A percentile compares a stretch with the other conserved stretches of the same genome.
These are phyloP conservation scores for Nakaseomyces nivariensis DNA, from an alignment of 1,139 yeast species.

Conservation along the genomic window DNA sequence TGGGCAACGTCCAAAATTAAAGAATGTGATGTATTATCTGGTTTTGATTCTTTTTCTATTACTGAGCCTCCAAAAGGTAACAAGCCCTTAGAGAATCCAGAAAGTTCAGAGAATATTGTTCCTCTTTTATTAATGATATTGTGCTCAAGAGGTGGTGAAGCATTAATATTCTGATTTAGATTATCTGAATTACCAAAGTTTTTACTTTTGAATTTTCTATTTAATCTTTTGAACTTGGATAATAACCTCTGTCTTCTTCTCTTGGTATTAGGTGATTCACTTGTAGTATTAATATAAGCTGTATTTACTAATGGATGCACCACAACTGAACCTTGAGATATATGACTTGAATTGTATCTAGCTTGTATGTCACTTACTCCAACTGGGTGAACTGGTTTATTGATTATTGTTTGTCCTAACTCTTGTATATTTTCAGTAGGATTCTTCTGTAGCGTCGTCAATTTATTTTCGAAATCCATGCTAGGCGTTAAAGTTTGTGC, in stretches of 20 bases:
- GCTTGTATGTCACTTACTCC: neutral
- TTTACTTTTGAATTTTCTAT: neutral
- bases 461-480: constrained; percentile 11
- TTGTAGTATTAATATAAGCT: neutral
- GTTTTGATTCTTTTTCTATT: constrained; percentile 1
- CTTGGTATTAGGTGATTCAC: neutral
- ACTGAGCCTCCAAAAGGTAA: neutral
- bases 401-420: neutral
- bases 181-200: too few species aligned
- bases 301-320: neutral
- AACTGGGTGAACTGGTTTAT: neutral
- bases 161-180: too few species aligned
- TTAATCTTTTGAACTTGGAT: neutral
- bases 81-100: neutral
- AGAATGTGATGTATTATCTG: constrained; percentile 8
- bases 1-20: neutral
- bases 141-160: too few species aligned
- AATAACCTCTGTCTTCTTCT: neutral
- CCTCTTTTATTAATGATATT: neutral
- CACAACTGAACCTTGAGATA: neutral
- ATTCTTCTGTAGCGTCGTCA: neutral
- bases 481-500: constrained; percentile 29
- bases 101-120: neutral
- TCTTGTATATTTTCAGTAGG: constrained; percentile 1
- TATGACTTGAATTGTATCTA: neutral